Base-by-base conservation (phyloP, 305 asterid genomes). In the Rubia peregrina region DNA sequence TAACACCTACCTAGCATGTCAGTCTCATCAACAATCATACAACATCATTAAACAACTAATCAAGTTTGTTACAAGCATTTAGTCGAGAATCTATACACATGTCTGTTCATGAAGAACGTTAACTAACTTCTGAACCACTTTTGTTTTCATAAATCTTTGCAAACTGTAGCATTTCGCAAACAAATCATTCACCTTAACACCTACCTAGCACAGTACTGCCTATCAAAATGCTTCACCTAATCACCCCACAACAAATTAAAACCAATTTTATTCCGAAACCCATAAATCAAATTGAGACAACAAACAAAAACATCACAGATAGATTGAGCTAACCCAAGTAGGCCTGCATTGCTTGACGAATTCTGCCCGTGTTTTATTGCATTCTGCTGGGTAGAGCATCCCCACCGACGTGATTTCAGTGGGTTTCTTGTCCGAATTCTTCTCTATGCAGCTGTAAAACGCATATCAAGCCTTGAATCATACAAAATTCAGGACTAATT, bases 191-290 rank as follows among this genome's bases (percentile, higher is more conserved):
- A 33, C 68, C 8, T 11, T 9, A 8, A 19, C 68, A 64, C 51
- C 59, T 17, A 41, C 81, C 86, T 89, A 36, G 83, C 88, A 81
- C 98, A 93, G 77, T 90, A 86, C 77, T 87, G 96, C 89, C 97
- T 77, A 78, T 93, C 98, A 75, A 93, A 93, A 86, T 90, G 98
- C 83, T 89, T 90, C 80, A 93, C 98, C 98, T 90, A 69, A 72
- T 76, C 72, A 73, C 74, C 72, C 69, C 51, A 61, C 2, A 41
- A 53, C 19, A n/a, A 38, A 41, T 19, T 1, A 71, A 33, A 57
- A 63, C 14, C 7, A 61, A 19, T 24, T 9, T 43, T 9, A 13
- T 17, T 14, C 55, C 22, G 55, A 36, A 41, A 22, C 65, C 74
- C 14, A 41, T 12, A 65, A 49, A 71, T 43, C 40, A 63, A 4